Base-by-base conservation (phyloP, 495 filamentous ascomycete genomes). In the Trichodelitschia bisporula region DNA sequence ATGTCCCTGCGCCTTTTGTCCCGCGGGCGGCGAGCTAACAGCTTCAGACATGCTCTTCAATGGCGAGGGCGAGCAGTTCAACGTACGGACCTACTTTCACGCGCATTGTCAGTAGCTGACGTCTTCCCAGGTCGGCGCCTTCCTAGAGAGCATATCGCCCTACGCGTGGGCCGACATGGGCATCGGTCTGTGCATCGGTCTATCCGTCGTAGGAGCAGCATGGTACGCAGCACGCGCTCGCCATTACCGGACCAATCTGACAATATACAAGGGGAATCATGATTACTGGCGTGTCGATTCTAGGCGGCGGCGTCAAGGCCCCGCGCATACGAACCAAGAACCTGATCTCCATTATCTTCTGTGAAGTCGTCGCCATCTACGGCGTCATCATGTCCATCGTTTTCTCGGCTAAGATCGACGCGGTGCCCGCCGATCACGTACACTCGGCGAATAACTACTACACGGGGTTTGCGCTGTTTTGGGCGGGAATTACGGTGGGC, bases 321-420 rank as follows among this genome's bases (percentile, higher is more conserved):
- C 89, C 86, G 13, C 69, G 86, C 40, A 95, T 99, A 49, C 75
- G 84, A 41, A 99, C 89, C 31, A 99, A 99, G 68, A 99, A 95
- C 56, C 51, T 99, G 36, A 92, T 99, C 47, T 95, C 89, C 41
- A 95, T 99, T 58, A 93, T 99, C 58, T 99, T 99, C 64, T 99
- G 89, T 58, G 89, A 99, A 56, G 89, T 95, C 40, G 89, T 99
- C 38, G 89, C 89, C 45, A 99, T 99, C 50, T 99, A 99, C 61
- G 89, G 89, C 43, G 82, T 99, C 43, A 99, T 99, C 55, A 95
- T 95, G 78, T 72, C 84, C 37, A 99, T 99, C 49, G 71, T 99
- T 27, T 93, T 92, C 59, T 89, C 83, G 21, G 58, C 83, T 18
- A 86, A 91, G 46, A 51, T 99, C 34, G 62, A 64, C 39, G 34